Conservation (phyloP, 192 early-diverging fungal genomes). For the Mortierella antarctica region DNA sequence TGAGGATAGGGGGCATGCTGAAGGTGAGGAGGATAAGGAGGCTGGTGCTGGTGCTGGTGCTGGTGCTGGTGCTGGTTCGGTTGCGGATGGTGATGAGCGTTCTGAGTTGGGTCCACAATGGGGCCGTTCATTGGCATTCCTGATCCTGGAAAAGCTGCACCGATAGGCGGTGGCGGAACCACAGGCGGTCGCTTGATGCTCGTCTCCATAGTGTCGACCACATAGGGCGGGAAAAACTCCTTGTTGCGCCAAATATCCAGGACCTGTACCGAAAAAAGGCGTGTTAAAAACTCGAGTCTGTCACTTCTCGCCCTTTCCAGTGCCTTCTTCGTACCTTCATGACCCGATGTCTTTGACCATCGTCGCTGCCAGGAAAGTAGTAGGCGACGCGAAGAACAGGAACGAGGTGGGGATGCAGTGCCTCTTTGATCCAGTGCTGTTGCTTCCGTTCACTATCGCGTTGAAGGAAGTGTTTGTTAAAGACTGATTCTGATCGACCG, state of each 20-base stretch:
- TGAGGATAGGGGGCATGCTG: neutral
- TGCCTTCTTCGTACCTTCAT: constrained; percentile 52
- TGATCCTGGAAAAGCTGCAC: neutral
- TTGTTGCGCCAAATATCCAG: constrained; percentile 54
- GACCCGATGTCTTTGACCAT: constrained; percentile 56
- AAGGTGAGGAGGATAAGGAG: neutral
- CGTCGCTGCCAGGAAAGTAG: constrained; percentile 52
- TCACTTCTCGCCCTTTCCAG: neutral
- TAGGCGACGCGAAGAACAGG: constrained; percentile 60
- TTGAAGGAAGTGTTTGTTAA: neutral
- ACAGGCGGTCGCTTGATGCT: constrained; percentile 38
- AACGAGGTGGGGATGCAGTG: constrained; percentile 56
- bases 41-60: constrained; percentile 3
- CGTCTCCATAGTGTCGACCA: constrained; percentile 43
- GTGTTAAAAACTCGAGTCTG: neutral
- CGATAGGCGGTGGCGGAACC: constrained; percentile 4
- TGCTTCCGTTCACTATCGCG: constrained; percentile 53
- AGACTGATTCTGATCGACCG: neutral
- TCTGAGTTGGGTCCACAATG: neutral
- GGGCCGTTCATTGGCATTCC: neutral
- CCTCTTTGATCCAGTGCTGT: constrained; percentile 59
- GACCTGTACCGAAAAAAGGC: constrained; percentile 29
- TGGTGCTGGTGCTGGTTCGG: neutral
- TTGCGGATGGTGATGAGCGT: constrained; percentile 7
- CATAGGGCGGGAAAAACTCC: constrained; percentile 37